Percentiles rank a stretch among this genome's conserved stretches.
Conservation (phyloP, 2,329 filamentous ascomycete species). For the Penicillium sp. region DNA sequence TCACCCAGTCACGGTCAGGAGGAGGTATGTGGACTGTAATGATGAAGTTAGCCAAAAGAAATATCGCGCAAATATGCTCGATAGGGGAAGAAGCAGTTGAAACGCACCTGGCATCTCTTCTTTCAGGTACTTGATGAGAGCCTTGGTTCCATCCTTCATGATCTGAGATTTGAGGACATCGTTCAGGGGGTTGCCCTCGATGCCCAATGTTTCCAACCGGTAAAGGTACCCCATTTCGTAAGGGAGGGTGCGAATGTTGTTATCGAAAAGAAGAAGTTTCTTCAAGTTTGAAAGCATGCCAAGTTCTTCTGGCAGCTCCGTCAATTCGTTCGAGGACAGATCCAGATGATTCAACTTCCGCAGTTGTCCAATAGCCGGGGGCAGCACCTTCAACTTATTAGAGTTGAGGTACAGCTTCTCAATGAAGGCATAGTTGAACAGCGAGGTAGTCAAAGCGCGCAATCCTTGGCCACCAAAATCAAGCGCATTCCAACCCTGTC, state of each 20-base stretch:
- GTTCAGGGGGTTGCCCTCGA: conserved; percentile 86
- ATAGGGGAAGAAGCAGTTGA: not conserved
- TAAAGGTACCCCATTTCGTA: conserved; percentile 86
- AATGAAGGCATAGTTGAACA: conserved; percentile 87
- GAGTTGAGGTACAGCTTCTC: conserved; percentile 91
- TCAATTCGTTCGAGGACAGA: conserved; percentile 82
- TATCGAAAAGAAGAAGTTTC: conserved; percentile 84
- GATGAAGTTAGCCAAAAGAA: conserved; percentile 21
- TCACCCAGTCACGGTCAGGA: conserved; percentile 70
- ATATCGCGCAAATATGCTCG: not conserved
- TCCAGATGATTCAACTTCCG: conserved; percentile 81
- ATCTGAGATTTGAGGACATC: conserved; percentile 75
- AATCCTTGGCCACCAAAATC: conserved; percentile 96
- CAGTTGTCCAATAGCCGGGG: conserved; percentile 76
- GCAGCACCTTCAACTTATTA: conserved; percentile 82
- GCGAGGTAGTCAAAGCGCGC: conserved; percentile 71
- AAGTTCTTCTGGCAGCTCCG: conserved; percentile 80
- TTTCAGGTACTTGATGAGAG: conserved; percentile 76
- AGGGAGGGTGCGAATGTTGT: conserved; percentile 77
- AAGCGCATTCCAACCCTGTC: conserved; percentile 87
- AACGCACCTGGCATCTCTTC: conserved; percentile 80
- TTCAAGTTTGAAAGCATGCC: conserved; percentile 96
- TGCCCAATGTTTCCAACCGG: conserved; percentile 81
- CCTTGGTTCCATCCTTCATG: conserved; percentile 82
- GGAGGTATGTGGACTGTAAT: conserved; percentile 72